A percentile compares a stretch with the other conserved stretches of the same genome.
Conservation (phyloP, 257 asterid species). For the Solanum okadae region DNA sequence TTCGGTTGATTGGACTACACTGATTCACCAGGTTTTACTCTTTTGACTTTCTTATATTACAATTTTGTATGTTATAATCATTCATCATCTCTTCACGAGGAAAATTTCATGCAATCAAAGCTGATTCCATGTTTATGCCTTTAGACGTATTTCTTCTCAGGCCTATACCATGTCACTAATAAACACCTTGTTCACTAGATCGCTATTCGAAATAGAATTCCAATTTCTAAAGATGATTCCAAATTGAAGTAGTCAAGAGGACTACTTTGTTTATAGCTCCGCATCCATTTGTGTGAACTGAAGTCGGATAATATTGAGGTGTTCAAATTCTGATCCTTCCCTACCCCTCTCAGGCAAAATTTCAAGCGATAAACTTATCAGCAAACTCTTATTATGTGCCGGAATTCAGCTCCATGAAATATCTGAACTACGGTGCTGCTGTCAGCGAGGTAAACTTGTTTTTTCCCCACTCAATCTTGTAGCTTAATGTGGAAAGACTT, state of each 20-base stretch:
- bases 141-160: not conserved
- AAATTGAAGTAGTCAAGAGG: not conserved
- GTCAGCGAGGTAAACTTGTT: constrained; percentile 45
- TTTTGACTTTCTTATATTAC: not conserved
- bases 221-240: not conserved
- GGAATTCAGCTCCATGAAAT: constrained; percentile 15
- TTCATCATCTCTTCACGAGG: not conserved
- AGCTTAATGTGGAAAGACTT: not conserved
- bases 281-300: not conserved
- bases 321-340: not conserved
- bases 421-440: constrained; percentile 62
- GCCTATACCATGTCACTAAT: not conserved
- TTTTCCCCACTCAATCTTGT: not conserved
- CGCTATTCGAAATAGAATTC: not conserved
- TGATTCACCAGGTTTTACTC: constrained; percentile 42
- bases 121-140: not conserved
- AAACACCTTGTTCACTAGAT: not conserved
- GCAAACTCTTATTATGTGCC: constrained; percentile 51
- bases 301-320: not conserved
- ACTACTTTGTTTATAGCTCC: too few species aligned
- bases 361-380: constrained; percentile 31
- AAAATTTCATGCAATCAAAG: not conserved
- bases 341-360: constrained; percentile 36
- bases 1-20: constrained; percentile 42
- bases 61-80: not conserved